Conservation (phyloP, 2,329 filamentous ascomycete species). For the Verticillium nubilum region DNA sequence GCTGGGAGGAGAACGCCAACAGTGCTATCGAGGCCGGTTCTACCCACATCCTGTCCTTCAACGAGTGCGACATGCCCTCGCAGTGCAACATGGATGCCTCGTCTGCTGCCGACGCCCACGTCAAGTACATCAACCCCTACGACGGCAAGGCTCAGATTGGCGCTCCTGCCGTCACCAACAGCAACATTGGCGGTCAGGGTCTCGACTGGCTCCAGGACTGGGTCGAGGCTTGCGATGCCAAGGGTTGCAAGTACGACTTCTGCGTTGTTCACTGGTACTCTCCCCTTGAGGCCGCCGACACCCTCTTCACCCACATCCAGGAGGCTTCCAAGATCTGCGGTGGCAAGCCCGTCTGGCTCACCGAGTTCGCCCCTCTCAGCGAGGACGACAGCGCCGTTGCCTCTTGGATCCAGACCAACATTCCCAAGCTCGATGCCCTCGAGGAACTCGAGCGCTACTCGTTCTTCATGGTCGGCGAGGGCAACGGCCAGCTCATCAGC, state of each 20-base stretch:
- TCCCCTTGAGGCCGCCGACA: slow-evolving; percentile 34
- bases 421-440: slow-evolving; percentile 42
- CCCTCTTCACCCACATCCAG: slow-evolving; percentile 50
- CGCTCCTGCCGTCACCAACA: slow-evolving; percentile 59
- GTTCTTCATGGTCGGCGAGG: slow-evolving; percentile 47
- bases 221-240: slow-evolving; percentile 41
- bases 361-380: slow-evolving; percentile 55
- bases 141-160: slow-evolving; percentile 47
- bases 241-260: slow-evolving; percentile 52
- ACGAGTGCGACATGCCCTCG: slow-evolving; percentile 60
- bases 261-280: slow-evolving; percentile 62
- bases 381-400: slow-evolving; percentile 22
- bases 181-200: slow-evolving; percentile 41
- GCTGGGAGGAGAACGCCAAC: slow-evolving; percentile 46
- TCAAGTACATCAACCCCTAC: slow-evolving; percentile 50
- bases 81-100: slow-evolving; percentile 55
- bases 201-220: slow-evolving; percentile 51
- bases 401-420: slow-evolving; percentile 43
- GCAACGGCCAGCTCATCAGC: slow-evolving; percentile 35
- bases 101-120: slow-evolving; percentile 47
- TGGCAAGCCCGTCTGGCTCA: slow-evolving; percentile 54
- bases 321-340: slow-evolving; percentile 38
- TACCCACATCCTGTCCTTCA: slow-evolving; percentile 60
- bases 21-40: slow-evolving; percentile 47
- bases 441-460: slow-evolving; percentile 50